Percentiles rank a stretch among this genome's conserved stretches.
Conservation (phyloP, 75 land plant genomes). For the Sequoiadendron giganteum region DNA sequence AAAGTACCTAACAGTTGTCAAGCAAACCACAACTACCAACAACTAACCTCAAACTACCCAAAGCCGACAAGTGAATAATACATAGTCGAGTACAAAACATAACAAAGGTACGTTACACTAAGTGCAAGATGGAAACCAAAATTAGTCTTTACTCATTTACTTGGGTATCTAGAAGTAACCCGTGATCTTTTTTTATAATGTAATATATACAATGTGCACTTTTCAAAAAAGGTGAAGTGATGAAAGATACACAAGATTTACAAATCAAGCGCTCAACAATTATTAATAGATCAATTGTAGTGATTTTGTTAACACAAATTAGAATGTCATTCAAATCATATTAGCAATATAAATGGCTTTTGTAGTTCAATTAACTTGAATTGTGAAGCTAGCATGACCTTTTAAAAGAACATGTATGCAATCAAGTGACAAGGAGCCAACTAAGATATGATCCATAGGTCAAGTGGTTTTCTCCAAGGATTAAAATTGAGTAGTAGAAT, state of each 20-base stretch:
- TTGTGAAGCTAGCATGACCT: background rate
- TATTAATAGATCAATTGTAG: background rate
- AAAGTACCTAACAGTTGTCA: no score
- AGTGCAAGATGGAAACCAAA: no score
- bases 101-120: no score
- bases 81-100: no score
- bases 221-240: background rate
- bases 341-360: background rate
- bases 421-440: background rate
- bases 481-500: background rate
- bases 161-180: no score
- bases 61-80: no score
- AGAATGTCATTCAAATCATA: background rate
- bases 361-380: background rate
- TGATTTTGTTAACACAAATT: background rate
- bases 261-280: background rate
- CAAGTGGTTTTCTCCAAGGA: background rate
- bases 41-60: no score
- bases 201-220: background rate
- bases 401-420: background rate
- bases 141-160: no score
- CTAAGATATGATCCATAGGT: background rate
- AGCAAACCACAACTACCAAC: no score
- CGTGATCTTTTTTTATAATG: background rate
- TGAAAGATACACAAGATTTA: background rate